These are phyloP conservation scores for Ogataea philodendri DNA, from an alignment of 805 yeast species.

Conservation along the genomic window DNA sequence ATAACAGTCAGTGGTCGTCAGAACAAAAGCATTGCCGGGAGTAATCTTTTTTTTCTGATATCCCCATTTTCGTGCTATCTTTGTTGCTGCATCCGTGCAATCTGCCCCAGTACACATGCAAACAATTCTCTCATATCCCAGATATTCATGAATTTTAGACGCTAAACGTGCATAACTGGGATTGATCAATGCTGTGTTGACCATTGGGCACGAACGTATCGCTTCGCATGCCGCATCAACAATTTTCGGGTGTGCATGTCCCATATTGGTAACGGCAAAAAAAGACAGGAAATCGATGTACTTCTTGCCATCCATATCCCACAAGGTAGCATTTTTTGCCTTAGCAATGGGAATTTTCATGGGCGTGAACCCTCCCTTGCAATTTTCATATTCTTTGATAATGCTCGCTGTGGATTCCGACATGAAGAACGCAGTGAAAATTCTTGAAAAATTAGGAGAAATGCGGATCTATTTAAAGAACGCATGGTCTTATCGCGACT, in stretches of 20 bases:
- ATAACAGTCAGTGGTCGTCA: conserved; percentile 27
- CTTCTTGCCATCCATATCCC: conserved; percentile 31
- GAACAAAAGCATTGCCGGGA: conserved; percentile 20
- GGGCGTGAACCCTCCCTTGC: conserved; percentile 27
- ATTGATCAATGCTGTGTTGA: conserved; percentile 24
- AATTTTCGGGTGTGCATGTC: conserved; percentile 31
- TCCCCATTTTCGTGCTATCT: conserved; percentile 33
- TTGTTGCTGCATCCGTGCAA: conserved; percentile 30
- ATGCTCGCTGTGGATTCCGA: too few species aligned
- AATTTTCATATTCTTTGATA: conserved; percentile 45
- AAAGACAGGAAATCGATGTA: conserved; percentile 31
- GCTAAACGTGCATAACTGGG: conserved; percentile 28
- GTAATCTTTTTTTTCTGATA: conserved; percentile 23
- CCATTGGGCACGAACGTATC: conserved; percentile 20
- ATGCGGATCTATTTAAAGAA: too few species aligned
- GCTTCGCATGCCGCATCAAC: conserved; percentile 29
- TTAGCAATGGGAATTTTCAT: conserved; percentile 25
- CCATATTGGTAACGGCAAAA: conserved; percentile 33
- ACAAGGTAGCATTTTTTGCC: conserved; percentile 24
- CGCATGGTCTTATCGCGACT: too few species aligned
- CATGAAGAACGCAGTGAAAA: too few species aligned
- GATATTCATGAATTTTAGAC: conserved; percentile 19
- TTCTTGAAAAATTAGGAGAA: too few species aligned
- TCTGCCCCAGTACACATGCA: conserved; percentile 31
- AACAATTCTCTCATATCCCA: conserved; percentile 25